These are phyloP conservation scores for Hypericum androsaemum DNA, from an alignment of 345 rosid genomes.

Conservation along the genomic window DNA sequence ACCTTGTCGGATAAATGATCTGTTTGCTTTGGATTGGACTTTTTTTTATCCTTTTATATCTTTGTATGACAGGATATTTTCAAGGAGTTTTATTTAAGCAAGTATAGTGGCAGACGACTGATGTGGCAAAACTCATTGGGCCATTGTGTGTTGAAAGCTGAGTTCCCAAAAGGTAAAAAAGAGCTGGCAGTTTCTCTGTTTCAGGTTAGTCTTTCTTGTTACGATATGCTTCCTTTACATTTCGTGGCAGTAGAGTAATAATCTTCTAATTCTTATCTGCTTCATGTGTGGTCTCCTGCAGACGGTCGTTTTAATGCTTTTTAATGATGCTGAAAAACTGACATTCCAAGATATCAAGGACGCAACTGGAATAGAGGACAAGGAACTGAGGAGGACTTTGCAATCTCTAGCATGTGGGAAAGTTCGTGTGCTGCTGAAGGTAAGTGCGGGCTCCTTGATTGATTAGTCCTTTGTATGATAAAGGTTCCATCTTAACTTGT, in stretches of 20 bases:
- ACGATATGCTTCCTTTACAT: neutral
- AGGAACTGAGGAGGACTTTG: conserved; percentile 83
- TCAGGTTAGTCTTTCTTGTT: conserved; percentile 50
- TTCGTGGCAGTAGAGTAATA: neutral
- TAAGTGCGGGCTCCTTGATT: conserved; percentile 12
- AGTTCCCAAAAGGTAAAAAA: conserved; percentile 81
- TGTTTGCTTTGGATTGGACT: neutral
- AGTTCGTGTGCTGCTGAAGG: conserved; percentile 92
- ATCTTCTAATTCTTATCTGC: conserved; percentile 11
- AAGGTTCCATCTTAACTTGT: neutral
- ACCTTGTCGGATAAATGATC: neutral
- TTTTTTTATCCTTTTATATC: conserved; percentile 3
- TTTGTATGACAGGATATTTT: conserved; percentile 67
- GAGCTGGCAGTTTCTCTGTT: conserved; percentile 96
- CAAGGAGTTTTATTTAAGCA: conserved; percentile 93
- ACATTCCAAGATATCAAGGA: conserved; percentile 88
- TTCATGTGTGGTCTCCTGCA: conserved; percentile 21
- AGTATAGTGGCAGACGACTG: conserved; percentile 90
- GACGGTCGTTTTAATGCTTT: conserved; percentile 94
- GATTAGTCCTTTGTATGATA: neutral
- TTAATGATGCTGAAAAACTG: conserved; percentile 86
- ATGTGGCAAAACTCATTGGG: conserved; percentile 99
- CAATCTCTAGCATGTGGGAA: conserved; percentile 99
- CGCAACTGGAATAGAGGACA: conserved; percentile 86
- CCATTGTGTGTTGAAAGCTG: conserved; percentile 89